These are phyloP conservation scores for Phaffia tasmanica DNA, from an alignment of 768 basidiomycete species.

Conservation along the genomic window DNA sequence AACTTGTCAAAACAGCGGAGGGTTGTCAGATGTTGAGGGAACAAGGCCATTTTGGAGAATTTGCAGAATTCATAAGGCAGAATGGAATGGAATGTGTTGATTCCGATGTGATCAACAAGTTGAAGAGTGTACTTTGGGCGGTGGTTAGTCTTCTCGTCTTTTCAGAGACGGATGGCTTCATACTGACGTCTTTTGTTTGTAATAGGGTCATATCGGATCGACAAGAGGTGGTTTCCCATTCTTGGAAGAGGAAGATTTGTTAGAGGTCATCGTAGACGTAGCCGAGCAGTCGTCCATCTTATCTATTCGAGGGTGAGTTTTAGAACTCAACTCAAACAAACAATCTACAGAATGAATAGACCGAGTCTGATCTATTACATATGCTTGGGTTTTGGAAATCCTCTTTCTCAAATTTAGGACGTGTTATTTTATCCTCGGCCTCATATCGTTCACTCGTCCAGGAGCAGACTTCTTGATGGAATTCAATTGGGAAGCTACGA, in stretches of 20 bases:
- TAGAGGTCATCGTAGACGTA: conserved; percentile 79
- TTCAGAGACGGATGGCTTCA: not conserved
- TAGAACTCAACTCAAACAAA: not conserved
- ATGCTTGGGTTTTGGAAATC: not conserved
- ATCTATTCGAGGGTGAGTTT: conserved; percentile 79
- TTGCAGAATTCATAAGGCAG: conserved; percentile 75
- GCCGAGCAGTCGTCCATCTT: conserved; percentile 79
- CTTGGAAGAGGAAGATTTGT: conserved; percentile 88
- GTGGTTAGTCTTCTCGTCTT: conserved; percentile 52
- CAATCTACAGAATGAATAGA: not conserved
- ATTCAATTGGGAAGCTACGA: conserved; percentile 81
- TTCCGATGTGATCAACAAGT: conserved; percentile 65
- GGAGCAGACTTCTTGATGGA: conserved; percentile 90
- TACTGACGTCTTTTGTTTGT: not conserved
- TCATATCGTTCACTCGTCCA: conserved; percentile 80
- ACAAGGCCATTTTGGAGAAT: conserved; percentile 81
- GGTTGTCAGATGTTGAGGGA: conserved; percentile 84
- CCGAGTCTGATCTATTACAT: not conserved
- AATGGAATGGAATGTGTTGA: conserved; percentile 79
- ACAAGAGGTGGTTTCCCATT: conserved; percentile 84
- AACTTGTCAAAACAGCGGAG: conserved; percentile 91
- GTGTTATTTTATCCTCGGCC: conserved; percentile 86
- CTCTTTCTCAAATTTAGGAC: conserved; percentile 47
- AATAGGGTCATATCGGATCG: conserved; percentile 84
- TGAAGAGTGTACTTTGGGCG: conserved; percentile 95